Evolutionary conservation across 371 early-diverging fungal genomes (phyloP), one percentile per base, ranked within the genome.

Genomic region (Mortierella sp.): DNA sequence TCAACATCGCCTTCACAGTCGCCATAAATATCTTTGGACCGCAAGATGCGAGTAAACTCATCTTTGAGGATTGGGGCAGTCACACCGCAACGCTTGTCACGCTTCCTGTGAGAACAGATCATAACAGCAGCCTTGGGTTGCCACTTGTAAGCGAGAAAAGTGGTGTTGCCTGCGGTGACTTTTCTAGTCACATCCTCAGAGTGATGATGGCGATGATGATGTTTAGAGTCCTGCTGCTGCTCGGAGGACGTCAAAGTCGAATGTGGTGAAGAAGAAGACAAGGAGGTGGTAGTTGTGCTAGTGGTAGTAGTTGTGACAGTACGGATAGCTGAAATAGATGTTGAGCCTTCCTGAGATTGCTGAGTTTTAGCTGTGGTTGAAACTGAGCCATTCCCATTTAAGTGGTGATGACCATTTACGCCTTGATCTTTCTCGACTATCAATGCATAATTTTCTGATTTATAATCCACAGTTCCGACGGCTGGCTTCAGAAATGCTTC

Each of bases 71-170:
- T 83, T 2, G 93, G 93, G 0, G 93, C 95, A 0, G 92, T 88
- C 17, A 93, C 86, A 32, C 94, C 94, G 73, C 95, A 95, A 2
- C 94, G 88, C 83, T 93, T 93, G 75, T 95, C 95, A 53, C 95
- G 86, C 62, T 88, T 89, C 64, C 87, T 86, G 82, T 95, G 95
- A 9, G 92, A 91, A 76, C 95, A 95, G 32, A 95, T 92, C 70
- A 95, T 80, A 9, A 95, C 84, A 65, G 87, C 66, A 13, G 86
- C 86, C 47, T 77, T 77, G 59, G 86, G 85, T 1, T 83, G 82
- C 75, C 75, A 78, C 45, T 60, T 56, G 58, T 72, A 83, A 9
- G 86, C 84, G 6, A 83, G 67, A 60, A 87, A 87, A 0, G 87
- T 86, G 17, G 85, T 85, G 17, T 83, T 83, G 15, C 83, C 77